Base-by-base conservation (phyloP, 371 early-diverging fungal genomes). In the Phascolomyces articulosus region DNA sequence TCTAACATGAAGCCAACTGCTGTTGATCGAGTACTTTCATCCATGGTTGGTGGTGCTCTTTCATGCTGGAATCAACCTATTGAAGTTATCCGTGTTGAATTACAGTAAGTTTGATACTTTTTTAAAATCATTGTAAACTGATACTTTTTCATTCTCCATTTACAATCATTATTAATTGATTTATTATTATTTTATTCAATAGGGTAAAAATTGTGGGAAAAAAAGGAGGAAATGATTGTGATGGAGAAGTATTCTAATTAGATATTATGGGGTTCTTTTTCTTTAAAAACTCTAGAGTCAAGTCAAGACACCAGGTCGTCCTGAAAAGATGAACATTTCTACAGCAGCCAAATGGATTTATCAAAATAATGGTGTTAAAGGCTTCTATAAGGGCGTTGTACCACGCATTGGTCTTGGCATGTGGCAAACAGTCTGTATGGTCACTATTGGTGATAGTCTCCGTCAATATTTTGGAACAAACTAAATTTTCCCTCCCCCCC, bases 41-140 rank as follows among this genome's bases (percentile, higher is more conserved):
- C 95, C 23, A 88, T 91, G 18, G 77, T 96, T 56, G 96, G 93
- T 73, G 97, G 96, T 67, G 95, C 93, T 23, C 77, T 96, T 40
- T 87, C 92, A 18, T 96, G 96, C 84, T 97, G 97, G 97, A 96
- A 96, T 74, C 97, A 96, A 80, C 97, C 97, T 20, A 93, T 97
- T 65, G 97, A 97, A 72, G 97, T 97, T 38, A 97, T 98, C 56
- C 92, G 98, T 34, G 93, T 98, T 13, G 98, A 98, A 71, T 97
- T 98, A 97, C 96, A 49, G 49, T 21, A 56, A 29, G 38, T 23
- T 23, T 11, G 8, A 1, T 40, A 4, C 23, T 51, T 51, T 2
- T 23, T 51, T 51, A 24, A 18, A 20, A 20, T 47, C 8, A 47
- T n/a, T n/a, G n/a, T n/a, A n/a, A n/a, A n/a, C n/a, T n/a, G n/a